Evolutionary conservation across 306 rosid species (phyloP).

Genomic region (Pueraria montana): DNA sequence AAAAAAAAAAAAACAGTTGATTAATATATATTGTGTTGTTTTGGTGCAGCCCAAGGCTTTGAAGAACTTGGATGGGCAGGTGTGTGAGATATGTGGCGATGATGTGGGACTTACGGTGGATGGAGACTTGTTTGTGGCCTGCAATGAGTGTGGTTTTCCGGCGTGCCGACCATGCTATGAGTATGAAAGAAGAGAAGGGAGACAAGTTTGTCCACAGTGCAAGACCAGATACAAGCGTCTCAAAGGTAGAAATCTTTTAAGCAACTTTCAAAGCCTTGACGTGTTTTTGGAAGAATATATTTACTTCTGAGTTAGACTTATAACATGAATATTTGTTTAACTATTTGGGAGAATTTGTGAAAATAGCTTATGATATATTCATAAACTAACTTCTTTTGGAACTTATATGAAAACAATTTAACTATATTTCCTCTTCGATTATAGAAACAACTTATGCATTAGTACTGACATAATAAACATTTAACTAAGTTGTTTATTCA

Average conservation of each 20-base stretch:
- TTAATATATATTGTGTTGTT: constrained; percentile 19
- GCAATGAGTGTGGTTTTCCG: constrained; percentile 98
- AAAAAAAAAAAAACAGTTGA: background rate
- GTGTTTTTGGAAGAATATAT: background rate
- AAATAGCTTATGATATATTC: background rate
- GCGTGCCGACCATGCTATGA: constrained; percentile 96
- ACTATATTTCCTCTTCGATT: background rate
- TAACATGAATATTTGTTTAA: background rate
- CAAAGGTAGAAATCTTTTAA: constrained; percentile 60
- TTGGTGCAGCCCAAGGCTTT: constrained; percentile 84
- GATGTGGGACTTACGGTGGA: constrained; percentile 90
- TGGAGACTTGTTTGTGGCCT: constrained; percentile 95
- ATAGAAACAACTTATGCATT: background rate
- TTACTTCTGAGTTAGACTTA: background rate
- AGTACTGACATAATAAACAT: background rate
- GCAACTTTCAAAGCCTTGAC: background rate
- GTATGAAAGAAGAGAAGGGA: constrained; percentile 92
- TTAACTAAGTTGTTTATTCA: background rate
- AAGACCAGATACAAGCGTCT: constrained; percentile 94
- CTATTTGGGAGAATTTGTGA: background rate
- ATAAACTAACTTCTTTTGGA: no score
- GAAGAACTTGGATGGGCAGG: constrained; percentile 96
- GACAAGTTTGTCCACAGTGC: constrained; percentile 95
- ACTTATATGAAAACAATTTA: background rate
- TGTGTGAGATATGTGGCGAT: constrained; percentile 97